Percentiles rank a stretch among this genome's conserved stretches.
These are phyloP conservation scores for Paramecium sexaurelia DNA, from an alignment of 73 alveolate genomes.

Conservation along the genomic window DNA sequence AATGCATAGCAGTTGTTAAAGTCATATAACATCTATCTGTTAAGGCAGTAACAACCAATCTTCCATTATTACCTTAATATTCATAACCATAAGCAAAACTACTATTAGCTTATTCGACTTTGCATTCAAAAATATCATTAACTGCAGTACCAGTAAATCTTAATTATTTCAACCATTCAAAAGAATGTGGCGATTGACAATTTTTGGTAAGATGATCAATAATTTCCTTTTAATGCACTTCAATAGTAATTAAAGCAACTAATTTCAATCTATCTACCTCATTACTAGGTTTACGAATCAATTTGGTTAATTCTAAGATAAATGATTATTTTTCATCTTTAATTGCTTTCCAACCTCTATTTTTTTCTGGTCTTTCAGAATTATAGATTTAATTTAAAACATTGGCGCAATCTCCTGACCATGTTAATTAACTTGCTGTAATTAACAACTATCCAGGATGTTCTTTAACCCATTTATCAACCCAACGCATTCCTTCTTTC, in stretches of 20 bases:
- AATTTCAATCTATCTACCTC: constrained; percentile 82
- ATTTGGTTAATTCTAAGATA: constrained; percentile 68
- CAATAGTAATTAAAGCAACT: constrained; percentile 95
- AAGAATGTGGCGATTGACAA: constrained; percentile 80
- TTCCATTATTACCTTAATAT: constrained; percentile 99
- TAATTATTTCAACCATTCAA: constrained; percentile 95
- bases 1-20: constrained; percentile 97
- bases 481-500: constrained; percentile 71
- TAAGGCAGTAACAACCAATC: constrained; percentile 99
- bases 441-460: constrained; percentile 88
- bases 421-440: constrained; percentile 82
- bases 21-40: constrained; percentile 99
- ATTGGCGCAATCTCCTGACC: constrained; percentile 76
- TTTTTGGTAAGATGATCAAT: constrained; percentile 75
- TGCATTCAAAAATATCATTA: constrained; percentile 81
- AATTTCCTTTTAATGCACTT: constrained; percentile 95
- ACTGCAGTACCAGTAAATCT: constrained; percentile 78
- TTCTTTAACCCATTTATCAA: constrained; percentile 83
- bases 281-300: constrained; percentile 61
- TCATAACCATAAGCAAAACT: constrained; percentile 97
- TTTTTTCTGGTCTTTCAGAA: constrained; percentile 69
- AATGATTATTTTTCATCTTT: constrained; percentile 61
- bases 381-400: constrained; percentile 24
- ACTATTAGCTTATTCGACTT: constrained; percentile 95
- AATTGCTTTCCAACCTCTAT: constrained; percentile 59